Evolutionary conservation across 441 rosid species (phyloP), one percentile per base, ranked within the genome.

Genomic region (Geranium incanum): DNA sequence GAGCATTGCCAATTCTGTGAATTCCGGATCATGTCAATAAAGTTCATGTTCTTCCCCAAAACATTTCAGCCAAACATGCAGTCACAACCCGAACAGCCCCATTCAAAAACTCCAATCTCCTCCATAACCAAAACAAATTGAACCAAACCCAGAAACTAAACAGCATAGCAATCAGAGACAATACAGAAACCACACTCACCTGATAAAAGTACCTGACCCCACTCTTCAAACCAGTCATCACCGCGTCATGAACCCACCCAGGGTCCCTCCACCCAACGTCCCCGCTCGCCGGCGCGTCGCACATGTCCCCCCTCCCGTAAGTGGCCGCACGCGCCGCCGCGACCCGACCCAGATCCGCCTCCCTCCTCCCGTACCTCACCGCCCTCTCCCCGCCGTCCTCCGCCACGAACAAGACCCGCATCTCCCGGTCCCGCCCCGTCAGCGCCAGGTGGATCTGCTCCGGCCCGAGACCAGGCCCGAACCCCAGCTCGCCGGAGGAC

Each of bases 201-300:
- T 89, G 90, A 70, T 91, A 93, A 75, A 79, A 88, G 59, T 89
- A 89, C 72, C 82, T 82, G 3, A 81, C 66, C 3, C 96, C 97
- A 19, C 68, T 80, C 81, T 87, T 85, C 76, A 93, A 68, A 68
- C 76, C 71, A 71, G 75, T 76, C 84, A 93, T 87, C 41, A 93
- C 84, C 0, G 78, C 89, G 59, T 88, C 91, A 64, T 88, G 86
- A 19, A 81, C 81, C 97, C 96, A 93, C 18, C 98, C 96, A 6
- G 97, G 96, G 83, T 93, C 98, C 74, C 98, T 89, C 96, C 98
- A 91, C 65, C 93, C 96, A 15, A 81, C 18, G 1, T 86, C 81
- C 0, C 74, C 48, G 69, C 91, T 91, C 9, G 98, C 98, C 1
- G 97, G 97, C 21, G 79, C 75, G 73, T 91, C 88, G 65, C 97